Evolutionary conservation across 225 moss, liverwort and hornwort species (phyloP).

Genomic region (Climacium dendroides): DNA sequence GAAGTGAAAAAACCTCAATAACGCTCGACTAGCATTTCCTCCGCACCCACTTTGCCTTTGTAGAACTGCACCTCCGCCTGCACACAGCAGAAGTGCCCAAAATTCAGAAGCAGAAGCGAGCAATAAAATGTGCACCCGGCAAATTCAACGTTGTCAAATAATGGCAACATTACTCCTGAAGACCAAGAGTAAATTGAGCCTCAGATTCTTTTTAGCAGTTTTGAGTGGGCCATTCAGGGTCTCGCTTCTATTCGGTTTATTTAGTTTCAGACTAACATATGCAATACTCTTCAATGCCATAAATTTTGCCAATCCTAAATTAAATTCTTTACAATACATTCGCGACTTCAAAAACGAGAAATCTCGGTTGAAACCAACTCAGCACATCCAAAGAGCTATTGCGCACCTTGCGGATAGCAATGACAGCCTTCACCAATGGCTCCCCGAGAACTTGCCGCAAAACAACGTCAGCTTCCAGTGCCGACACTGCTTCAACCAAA

Average conservation of each 20-base stretch:
- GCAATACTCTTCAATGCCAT: neutral
- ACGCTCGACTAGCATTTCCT: conserved; percentile 48
- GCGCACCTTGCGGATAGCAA: conserved; percentile 71
- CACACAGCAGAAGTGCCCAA: neutral
- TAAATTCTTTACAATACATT: neutral
- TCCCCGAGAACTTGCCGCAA: conserved; percentile 52
- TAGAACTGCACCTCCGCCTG: conserved; percentile 55
- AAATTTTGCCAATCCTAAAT: neutral
- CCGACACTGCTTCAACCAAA: conserved; percentile 42
- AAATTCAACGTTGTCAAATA: neutral
- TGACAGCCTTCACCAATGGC: conserved; percentile 61
- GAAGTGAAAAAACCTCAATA: conserved; percentile 15
- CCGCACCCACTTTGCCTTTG: conserved; percentile 14
- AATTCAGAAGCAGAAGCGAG: neutral
- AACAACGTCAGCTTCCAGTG: conserved; percentile 46
- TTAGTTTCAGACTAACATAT: neutral
- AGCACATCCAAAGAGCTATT: neutral
- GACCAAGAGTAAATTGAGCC: neutral
- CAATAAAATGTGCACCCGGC: neutral
- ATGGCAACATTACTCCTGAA: neutral
- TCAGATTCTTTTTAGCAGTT: neutral
- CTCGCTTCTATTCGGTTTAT: neutral
- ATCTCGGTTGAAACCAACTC: neutral
- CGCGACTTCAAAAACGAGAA: neutral
- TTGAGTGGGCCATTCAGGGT: neutral